Evolutionary conservation across 2,329 filamentous ascomycete genomes (phyloP).

Genomic region (Huntiella omanensis): DNA sequence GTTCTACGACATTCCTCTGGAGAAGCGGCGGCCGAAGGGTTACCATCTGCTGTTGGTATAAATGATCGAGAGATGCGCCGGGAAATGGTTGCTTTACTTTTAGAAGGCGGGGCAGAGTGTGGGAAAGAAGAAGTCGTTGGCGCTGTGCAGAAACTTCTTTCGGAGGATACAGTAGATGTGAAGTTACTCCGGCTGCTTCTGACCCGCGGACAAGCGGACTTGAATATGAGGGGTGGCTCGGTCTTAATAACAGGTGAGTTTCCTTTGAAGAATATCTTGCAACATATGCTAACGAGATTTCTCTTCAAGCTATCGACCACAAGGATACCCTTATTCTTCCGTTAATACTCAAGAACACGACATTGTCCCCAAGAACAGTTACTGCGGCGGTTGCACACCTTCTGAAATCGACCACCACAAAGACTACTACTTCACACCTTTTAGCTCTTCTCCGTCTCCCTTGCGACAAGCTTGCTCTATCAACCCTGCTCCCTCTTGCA

Average conservation of each 20-base stretch:
- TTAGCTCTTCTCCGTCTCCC: constrained; percentile 26
- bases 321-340: constrained; percentile 30
- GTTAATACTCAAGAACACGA: constrained; percentile 26
- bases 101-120: constrained; percentile 26
- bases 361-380: constrained; percentile 25
- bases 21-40: constrained; percentile 26
- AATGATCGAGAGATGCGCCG: constrained; percentile 24
- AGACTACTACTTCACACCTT: constrained; percentile 31
- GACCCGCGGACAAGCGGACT: constrained; percentile 31
- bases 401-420: constrained; percentile 22
- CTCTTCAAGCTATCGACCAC: constrained; percentile 20
- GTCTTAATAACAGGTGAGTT: constrained; percentile 22
- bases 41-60: constrained; percentile 29
- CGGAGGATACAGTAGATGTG: constrained; percentile 29
- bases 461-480: constrained; percentile 22
- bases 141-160: constrained; percentile 25
- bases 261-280: not conserved
- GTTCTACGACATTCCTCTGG: constrained; percentile 28
- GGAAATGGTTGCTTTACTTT: constrained; percentile 28
- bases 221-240: constrained; percentile 29
- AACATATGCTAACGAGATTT: constrained; percentile 8
- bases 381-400: constrained; percentile 25
- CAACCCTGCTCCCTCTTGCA: constrained; percentile 30
- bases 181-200: constrained; percentile 29
- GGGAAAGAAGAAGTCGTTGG: constrained; percentile 24